Evolutionary conservation across 2,329 filamentous ascomycete genomes (phyloP).

Genomic region (Coniella vitis): DNA sequence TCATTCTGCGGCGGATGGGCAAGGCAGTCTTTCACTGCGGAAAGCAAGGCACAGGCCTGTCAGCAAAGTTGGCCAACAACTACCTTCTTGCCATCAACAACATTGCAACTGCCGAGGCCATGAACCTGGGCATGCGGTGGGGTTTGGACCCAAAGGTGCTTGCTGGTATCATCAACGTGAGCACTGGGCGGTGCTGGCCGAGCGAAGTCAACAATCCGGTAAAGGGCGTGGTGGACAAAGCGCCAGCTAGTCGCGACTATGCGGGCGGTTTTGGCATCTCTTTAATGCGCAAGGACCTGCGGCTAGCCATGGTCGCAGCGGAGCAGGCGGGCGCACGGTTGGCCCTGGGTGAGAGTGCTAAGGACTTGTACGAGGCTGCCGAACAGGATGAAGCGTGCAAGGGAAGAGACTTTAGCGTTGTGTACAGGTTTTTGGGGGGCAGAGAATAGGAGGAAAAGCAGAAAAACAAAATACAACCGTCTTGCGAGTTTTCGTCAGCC

Average conservation of each 20-base stretch:
- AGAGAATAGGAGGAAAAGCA: conserved; percentile 30
- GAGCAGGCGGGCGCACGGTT: conserved; percentile 59
- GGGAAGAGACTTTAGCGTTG: conserved; percentile 73
- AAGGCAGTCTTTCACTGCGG: conserved; percentile 81
- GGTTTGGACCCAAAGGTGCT: conserved; percentile 59
- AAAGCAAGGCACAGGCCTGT: conserved; percentile 73
- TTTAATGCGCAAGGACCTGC: conserved; percentile 76
- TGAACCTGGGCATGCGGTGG: conserved; percentile 57
- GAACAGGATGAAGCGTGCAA: conserved; percentile 54
- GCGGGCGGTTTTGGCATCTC: conserved; percentile 68
- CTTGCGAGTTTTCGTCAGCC: neutral
- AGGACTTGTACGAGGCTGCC: conserved; percentile 60
- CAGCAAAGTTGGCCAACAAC: conserved; percentile 94
- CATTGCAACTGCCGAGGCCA: conserved; percentile 60
- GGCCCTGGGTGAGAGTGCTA: conserved; percentile 56
- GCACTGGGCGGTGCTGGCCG: conserved; percentile 93
- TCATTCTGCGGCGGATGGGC: conserved; percentile 75
- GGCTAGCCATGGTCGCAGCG: conserved; percentile 66
- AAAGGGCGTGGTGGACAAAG: conserved; percentile 68
- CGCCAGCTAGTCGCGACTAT: conserved; percentile 72
- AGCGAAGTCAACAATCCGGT: conserved; percentile 95
- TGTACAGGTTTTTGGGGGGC: conserved; percentile 64
- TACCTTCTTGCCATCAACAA: conserved; percentile 94
- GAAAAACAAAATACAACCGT: neutral
- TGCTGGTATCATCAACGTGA: conserved; percentile 83